Evolutionary conservation across 768 basidiomycete species (phyloP), one percentile per base, ranked within the genome.

Genomic region (Agaricus sinodeliciosus): DNA sequence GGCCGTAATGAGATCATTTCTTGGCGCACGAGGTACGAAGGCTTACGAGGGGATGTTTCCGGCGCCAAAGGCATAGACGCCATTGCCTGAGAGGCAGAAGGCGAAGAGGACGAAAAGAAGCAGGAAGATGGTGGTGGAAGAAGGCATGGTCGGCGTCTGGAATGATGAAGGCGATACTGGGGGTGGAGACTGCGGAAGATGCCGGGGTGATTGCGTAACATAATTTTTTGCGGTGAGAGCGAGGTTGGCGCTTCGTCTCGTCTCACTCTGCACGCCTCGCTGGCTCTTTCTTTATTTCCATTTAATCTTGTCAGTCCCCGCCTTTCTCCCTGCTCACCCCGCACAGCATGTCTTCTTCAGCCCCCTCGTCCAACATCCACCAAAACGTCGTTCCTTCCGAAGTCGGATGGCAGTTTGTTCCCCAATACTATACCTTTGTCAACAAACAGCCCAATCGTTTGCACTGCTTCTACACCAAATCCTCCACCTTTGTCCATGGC

Each of bases 361-460:
- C 61, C 49, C 48, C 63, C 57, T 58, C 72, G 66, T 62, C 80
- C 62, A 57, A 69, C 60, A 62, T 71, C 61, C 79, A 80, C 65
- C 76, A 75, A 69, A 79, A 76, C 65, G 84, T 90, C 75, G 75
- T 86, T 76, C 89, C 89, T 70, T 91, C 86, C 62, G 92, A 96
- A 75, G 94, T 97, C 66, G 94, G 94, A 72, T 97, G 94, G 93
- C 94, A 97, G 73, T 97, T 97, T 75, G 94, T 96, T 61, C 92
- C 93, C 45, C 94, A 99, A 72, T 98, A 98, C 75, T 99, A 99
- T 76, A 95, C 90, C 62, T 95, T 90, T 78, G 88, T 99, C 69
- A 96, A 98, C 82, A 94, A 96, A 74, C 85, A 94, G 57, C 95
- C 95, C 64, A 77, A 89, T 72, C 89, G 93, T 70, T 82, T 98